A percentile compares a stretch with the other conserved stretches of the same genome.
Evolutionary conservation across 1,284 basidiomycete species (phyloP).

Genomic region (Sphagnurus paluster): DNA sequence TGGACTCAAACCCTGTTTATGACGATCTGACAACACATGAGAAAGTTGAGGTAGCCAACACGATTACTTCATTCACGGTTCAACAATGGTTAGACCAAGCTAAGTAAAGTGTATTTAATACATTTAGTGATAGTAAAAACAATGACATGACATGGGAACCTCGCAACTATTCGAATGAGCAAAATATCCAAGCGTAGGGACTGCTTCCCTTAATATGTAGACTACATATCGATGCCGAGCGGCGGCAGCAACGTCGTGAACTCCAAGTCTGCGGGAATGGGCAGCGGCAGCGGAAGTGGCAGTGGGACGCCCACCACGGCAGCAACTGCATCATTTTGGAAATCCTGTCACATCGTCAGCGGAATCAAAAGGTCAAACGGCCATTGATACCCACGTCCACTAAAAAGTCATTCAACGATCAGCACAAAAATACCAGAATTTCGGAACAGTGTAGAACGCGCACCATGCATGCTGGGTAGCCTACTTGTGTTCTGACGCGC

Average conservation of each 20-base stretch:
- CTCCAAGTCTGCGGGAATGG: slow-evolving; percentile 15
- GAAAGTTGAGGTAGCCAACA: no score
- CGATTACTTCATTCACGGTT: no score
- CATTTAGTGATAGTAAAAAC: no score
- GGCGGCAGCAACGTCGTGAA: slow-evolving; percentile 13
- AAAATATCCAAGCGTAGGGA: no score
- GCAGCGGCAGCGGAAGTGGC: slow-evolving; percentile 1
- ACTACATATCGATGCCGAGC: slow-evolving; percentile 13
- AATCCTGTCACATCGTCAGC: slow-evolving; percentile 21
- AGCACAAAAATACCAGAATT: background rate
- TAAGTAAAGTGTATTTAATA: no score
- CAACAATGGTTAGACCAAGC: no score
- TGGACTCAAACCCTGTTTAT: no score
- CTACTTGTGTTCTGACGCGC: slow-evolving; percentile 78
- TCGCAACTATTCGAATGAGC: no score
- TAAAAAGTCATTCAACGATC: slow-evolving; percentile 16
- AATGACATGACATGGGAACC: no score
- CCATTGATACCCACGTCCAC: slow-evolving; percentile 47
- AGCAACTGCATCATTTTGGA: slow-evolving; percentile 12
- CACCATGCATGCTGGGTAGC: slow-evolving; percentile 80
- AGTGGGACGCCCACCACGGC: slow-evolving; percentile 6
- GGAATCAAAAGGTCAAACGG: slow-evolving; percentile 26
- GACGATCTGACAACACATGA: no score
- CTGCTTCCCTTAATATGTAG: no score
- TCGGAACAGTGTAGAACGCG: slow-evolving; percentile 27